These are phyloP conservation scores for Xylaria sp. DNA, from an alignment of 495 filamentous ascomycete species.

Conservation along the genomic window DNA sequence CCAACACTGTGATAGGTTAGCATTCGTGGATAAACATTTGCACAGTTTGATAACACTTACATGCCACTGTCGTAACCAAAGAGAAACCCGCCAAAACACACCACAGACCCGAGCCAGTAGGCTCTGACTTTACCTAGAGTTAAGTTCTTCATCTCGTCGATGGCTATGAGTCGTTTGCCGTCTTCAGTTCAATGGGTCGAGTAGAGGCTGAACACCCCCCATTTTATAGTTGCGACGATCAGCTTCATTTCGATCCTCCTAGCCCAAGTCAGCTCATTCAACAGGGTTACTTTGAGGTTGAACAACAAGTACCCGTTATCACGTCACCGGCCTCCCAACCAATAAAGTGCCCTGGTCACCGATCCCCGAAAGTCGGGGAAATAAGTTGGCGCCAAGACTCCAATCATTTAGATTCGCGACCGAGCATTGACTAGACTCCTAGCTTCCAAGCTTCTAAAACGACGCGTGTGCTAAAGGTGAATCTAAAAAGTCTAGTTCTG, in stretches of 20 bases:
- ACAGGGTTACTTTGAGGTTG: conserved; percentile 7
- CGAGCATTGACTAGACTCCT: not conserved
- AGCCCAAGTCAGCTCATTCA: not conserved
- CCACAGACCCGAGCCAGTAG: conserved; percentile 61
- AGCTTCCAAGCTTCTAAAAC: not conserved
- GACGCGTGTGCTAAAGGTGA: not conserved
- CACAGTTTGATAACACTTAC: conserved; percentile 34
- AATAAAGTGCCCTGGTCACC: not conserved
- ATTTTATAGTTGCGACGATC: conserved; percentile 29
- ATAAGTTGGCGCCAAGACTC: conserved; percentile 4
- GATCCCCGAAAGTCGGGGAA: conserved; percentile 24
- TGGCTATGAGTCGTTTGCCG: conserved; percentile 44
- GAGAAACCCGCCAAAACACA: conserved; percentile 50
- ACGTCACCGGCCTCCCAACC: conserved; percentile 15
- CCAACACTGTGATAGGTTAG: conserved; percentile 31
- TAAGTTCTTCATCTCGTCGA: conserved; percentile 40
- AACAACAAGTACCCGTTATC: conserved; percentile 23
- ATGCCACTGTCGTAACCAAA: conserved; percentile 50
- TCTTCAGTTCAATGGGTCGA: conserved; percentile 35
- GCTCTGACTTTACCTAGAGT: conserved; percentile 52
- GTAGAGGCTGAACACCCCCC: conserved; percentile 26
- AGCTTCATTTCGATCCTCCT: conserved; percentile 4
- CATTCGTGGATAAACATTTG: not conserved
- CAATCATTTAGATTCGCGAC: conserved; percentile 4
- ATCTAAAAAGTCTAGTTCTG: not conserved